Base-by-base conservation (phyloP, 2,329 filamentous ascomycete species). In the Didymella arachidicola region DNA sequence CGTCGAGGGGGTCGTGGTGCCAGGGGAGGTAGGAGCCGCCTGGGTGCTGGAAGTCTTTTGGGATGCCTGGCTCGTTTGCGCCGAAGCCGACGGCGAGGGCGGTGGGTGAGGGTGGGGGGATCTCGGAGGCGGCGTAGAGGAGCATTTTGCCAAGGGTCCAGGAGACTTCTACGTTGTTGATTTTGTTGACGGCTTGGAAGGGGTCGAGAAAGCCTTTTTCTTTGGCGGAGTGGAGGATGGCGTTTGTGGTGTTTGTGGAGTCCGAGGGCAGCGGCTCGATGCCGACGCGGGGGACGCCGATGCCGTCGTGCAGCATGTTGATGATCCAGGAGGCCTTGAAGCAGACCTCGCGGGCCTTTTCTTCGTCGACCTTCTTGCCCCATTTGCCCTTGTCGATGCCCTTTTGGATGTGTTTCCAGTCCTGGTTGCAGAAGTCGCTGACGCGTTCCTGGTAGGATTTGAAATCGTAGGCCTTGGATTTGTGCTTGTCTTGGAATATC, bases 241-340 rank as follows among this genome's bases (percentile, higher is more conserved):
- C 87, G 63, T 91, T 89, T 1, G 92, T 93, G 10, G 87, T 84
- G 72, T 96, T 97, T 58, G 86, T 82, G 14, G 79, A 80, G 11
- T 39, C 7, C 8, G 75, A 73, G 10, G 78, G 74, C 0, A 83
- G 82, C 19, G 86, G 81, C 67, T 97, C 94, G 14, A 97, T 78
- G 0, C 91, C 92, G 6, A 95, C 83, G 49, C 93, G 86, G 5
- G 96, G 96, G 50, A 99, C 88, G 0, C 95, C 96, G 64, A 99
- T 97, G 2, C 95, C 95, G 62, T 97, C 92, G 71, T 99, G 94
- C 4, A 99, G 83, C 71, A 99, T 89, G 69, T 96, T 99, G 73
- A 99, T 97, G 43, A 99, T 82, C 95, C 96, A 99, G 5, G 92
- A 95, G 0, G 95, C 93, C 77, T 99, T 99, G 83, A 99, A 99